Conservation (phyloP, 805 yeast species). For the Sugiyamaella floridensis region DNA sequence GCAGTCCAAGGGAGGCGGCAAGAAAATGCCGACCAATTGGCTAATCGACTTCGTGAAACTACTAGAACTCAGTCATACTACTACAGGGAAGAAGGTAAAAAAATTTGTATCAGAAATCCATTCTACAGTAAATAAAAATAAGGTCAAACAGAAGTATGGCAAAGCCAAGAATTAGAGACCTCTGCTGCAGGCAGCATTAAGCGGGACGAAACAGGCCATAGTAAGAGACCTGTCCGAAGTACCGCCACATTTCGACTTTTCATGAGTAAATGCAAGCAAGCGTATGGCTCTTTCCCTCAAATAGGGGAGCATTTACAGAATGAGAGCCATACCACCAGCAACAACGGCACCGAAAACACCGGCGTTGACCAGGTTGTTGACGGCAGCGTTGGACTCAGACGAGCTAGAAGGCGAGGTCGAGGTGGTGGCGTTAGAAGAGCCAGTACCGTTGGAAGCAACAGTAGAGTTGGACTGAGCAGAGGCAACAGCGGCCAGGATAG, state of each 20-base stretch:
- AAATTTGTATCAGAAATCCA: background rate
- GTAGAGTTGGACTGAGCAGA: slow-evolving; percentile 13
- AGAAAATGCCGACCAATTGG: too few species aligned
- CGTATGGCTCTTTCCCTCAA: background rate
- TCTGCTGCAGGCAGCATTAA: background rate
- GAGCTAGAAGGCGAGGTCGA: slow-evolving; percentile 22
- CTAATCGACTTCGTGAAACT: too few species aligned
- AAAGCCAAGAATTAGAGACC: background rate
- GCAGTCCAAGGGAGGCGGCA: background rate
- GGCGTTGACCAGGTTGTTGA: slow-evolving; percentile 30
- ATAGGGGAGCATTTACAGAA: slow-evolving; percentile 25
- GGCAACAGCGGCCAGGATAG: slow-evolving; percentile 23
- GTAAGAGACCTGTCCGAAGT: too few species aligned
- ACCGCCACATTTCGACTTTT: background rate
- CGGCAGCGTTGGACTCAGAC: slow-evolving; percentile 25
- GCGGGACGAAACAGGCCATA: too few species aligned
- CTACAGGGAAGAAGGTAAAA: background rate
- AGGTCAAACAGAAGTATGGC: background rate
- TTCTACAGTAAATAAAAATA: background rate
- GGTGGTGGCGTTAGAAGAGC: slow-evolving; percentile 20
- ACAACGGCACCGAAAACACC: slow-evolving; percentile 35
- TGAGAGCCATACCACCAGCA: slow-evolving; percentile 35
- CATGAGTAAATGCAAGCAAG: slow-evolving; percentile 1
- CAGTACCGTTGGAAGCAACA: slow-evolving; percentile 21
- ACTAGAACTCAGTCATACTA: too few species aligned